These are phyloP conservation scores for Gamsiella multidivaricata DNA, from an alignment of 192 early-diverging fungal species.

Conservation along the genomic window DNA sequence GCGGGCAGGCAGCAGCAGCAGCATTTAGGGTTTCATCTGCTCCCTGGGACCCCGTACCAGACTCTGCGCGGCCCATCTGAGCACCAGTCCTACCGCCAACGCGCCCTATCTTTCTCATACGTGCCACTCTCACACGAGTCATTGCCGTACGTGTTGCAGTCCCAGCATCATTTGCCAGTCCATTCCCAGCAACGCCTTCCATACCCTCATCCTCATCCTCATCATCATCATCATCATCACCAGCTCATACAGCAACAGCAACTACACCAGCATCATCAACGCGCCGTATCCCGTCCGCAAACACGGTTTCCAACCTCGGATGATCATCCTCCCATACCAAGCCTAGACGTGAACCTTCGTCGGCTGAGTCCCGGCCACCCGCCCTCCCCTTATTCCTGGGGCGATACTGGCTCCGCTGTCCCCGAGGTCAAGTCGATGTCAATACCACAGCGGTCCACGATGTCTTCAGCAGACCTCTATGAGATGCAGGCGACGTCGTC, in stretches of 20 bases:
- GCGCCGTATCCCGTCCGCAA: neutral
- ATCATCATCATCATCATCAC: slow-evolving; percentile 11
- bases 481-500: neutral
- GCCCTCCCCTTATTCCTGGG: neutral
- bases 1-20: neutral
- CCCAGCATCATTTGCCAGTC: neutral
- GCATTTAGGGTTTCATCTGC: neutral
- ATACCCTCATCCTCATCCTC: neutral
- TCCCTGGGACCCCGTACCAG: neutral
- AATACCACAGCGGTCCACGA: neutral
- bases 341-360: neutral
- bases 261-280: slow-evolving; percentile 10
- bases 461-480: neutral
- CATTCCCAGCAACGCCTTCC: neutral
- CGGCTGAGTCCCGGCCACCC: neutral
- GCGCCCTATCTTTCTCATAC: slow-evolving; percentile 12
- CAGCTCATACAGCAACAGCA: slow-evolving; percentile 17
- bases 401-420: neutral
- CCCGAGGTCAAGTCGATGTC: slow-evolving; percentile 3
- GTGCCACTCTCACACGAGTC: neutral
- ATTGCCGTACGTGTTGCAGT: slow-evolving; percentile 7
- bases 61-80: slow-evolving; percentile 9
- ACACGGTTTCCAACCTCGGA: neutral
- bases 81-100: slow-evolving; percentile 12
- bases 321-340: neutral